Evolutionary conservation across 164 flowering plant genomes (phyloP).

Genomic region (Umbilicus rupestris): DNA sequence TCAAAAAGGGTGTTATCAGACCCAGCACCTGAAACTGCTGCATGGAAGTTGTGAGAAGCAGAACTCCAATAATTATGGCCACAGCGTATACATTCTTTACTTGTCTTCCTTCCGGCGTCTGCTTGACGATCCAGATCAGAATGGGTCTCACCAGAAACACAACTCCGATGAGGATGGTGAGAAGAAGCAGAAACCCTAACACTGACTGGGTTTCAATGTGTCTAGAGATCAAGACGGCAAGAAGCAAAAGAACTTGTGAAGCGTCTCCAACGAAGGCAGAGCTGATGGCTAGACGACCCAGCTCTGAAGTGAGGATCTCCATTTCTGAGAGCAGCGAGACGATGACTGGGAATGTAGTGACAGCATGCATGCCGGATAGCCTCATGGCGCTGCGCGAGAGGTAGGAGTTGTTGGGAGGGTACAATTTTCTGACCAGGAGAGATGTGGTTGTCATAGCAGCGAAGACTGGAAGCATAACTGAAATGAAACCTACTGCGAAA

Average conservation of each 20-base stretch:
- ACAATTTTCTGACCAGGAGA: background rate
- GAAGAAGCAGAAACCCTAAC: background rate
- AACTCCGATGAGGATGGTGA: background rate
- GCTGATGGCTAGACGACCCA: slow-evolving; percentile 33
- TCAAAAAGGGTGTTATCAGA: slow-evolving; percentile 16
- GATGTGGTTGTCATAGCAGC: background rate
- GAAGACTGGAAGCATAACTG: slow-evolving; percentile 8
- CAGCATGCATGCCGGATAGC: slow-evolving; percentile 9
- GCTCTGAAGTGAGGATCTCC: slow-evolving; percentile 34
- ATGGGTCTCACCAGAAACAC: slow-evolving; percentile 18
- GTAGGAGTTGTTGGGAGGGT: background rate
- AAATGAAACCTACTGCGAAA: slow-evolving; percentile 3
- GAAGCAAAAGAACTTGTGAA: background rate
- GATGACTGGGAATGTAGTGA: slow-evolving; percentile 26
- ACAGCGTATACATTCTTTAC: slow-evolving; percentile 15
- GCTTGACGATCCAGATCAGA: slow-evolving; percentile 19
- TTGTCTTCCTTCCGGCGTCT: slow-evolving; percentile 23
- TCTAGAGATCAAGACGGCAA: background rate
- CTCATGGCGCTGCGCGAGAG: background rate
- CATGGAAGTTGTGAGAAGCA: slow-evolving; percentile 5
- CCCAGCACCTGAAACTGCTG: slow-evolving; percentile 3
- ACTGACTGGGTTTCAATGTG: background rate
- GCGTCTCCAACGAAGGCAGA: slow-evolving; percentile 18
- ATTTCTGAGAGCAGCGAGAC: slow-evolving; percentile 26
- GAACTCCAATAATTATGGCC: slow-evolving; percentile 2